Evolutionary conservation across 352 stramenopile species (phyloP), one percentile per base, ranked within the genome.

Genomic region (Pythium vanterpoolii): DNA sequence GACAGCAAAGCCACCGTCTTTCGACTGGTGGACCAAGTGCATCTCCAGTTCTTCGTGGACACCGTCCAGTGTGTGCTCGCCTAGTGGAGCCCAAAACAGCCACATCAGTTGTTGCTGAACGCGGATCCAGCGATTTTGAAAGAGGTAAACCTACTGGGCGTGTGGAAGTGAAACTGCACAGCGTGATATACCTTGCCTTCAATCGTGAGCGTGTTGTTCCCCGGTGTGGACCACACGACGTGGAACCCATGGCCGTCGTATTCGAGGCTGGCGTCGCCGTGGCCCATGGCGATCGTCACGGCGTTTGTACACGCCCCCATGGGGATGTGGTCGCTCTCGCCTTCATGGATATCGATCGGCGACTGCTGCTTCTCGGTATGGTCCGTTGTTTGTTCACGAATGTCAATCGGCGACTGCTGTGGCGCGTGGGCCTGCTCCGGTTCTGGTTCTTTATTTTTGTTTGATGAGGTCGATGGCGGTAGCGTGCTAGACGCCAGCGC

Each of bases 1-100:
- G 0, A 91, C 79, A 0, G 79, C 76, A n/a, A 88, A 59, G 3
- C 51, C 52, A 3, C 76, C 76, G 64, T 89, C 76, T 3, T 76
- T 66, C 8, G 79, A 62, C 40, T 85, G 70, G 56, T 91, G 77
- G 38, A 91, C 79, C 39, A 91, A 51, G 57, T 91, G 82, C 42
- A 91, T 59, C 64, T 87, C 78, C 66, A 91, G 82, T 27, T 59
- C 73, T 24, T 76, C 57, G 10, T 62, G 62, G 27, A 83, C 54
- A 24, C 76, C 78, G 28, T 89, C 68, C 47, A 91, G 43, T 21
- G 79, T 91, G 74, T 91, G 82, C 57, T 91, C 82, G 49, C 73
- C 75, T 79, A 24, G 39, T 38, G 8, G 39, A 46, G n/a, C n/a
- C n/a, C n/a, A n/a, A n/a, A 4, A 16, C 10, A 38, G 2, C 2